Evolutionary conservation across 2,329 filamentous ascomycete species (phyloP).

Genomic region (Phyllosticta citriasiana): DNA sequence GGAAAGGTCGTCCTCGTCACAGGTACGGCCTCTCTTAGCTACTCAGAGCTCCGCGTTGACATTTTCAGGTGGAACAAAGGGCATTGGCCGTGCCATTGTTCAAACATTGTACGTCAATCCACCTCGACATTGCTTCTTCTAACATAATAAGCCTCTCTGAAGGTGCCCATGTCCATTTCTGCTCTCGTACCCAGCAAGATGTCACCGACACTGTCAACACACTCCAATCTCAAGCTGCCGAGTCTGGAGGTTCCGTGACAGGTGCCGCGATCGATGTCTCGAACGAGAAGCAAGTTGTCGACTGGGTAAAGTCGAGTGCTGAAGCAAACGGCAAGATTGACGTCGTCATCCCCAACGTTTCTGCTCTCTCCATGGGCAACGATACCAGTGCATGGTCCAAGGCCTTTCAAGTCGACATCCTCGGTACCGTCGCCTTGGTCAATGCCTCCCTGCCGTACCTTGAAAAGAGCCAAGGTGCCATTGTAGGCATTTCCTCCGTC

Average conservation of each 20-base stretch:
- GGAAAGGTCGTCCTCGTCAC: slow-evolving; percentile 27
- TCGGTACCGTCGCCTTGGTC: slow-evolving; percentile 24
- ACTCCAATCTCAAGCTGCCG: slow-evolving; percentile 14
- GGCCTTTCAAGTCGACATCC: slow-evolving; percentile 25
- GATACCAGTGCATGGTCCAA: slow-evolving; percentile 16
- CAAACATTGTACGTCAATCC: slow-evolving; percentile 12
- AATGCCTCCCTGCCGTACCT: slow-evolving; percentile 24
- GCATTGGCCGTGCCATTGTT: slow-evolving; percentile 21
- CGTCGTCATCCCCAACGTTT: slow-evolving; percentile 22
- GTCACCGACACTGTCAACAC: slow-evolving; percentile 13
- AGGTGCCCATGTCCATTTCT: slow-evolving; percentile 23
- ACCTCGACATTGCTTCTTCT: background rate
- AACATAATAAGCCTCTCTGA: slow-evolving; percentile 14
- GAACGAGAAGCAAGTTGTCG: slow-evolving; percentile 11
- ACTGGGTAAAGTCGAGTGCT: slow-evolving; percentile 17
- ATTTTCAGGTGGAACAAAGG: slow-evolving; percentile 21
- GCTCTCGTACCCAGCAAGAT: slow-evolving; percentile 17
- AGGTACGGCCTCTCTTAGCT: slow-evolving; percentile 13
- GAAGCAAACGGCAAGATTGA: slow-evolving; percentile 17
- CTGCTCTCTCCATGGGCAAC: slow-evolving; percentile 21
- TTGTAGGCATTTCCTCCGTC: slow-evolving; percentile 28
- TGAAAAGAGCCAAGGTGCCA: slow-evolving; percentile 24
- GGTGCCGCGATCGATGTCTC: slow-evolving; percentile 20
- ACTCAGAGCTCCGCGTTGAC: background rate
- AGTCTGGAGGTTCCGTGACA: slow-evolving; percentile 5